Percentiles rank a stretch among this genome's conserved stretches.
phyloP scores from a whole-genome alignment of 805 yeast species.

The Priceomyces medius region DNA sequence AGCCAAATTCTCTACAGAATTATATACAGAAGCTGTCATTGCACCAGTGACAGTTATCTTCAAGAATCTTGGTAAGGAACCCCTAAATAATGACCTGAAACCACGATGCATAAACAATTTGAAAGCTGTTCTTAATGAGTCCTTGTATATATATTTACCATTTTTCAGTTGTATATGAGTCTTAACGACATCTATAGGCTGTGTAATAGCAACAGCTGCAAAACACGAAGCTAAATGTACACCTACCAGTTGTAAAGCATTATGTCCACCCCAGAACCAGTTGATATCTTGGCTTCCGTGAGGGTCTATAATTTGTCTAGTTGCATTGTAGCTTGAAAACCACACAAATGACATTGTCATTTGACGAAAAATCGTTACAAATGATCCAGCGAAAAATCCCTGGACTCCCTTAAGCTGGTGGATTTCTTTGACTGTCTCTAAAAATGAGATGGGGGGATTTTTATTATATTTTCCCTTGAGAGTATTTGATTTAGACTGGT shows the following conservation, averaged over 20 bases:
- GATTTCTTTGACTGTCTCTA: slow-evolving; percentile 61
- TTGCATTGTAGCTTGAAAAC: slow-evolving; percentile 76
- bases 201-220: slow-evolving; percentile 76
- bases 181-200: slow-evolving; percentile 85
- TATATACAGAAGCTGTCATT: slow-evolving; percentile 39
- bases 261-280: slow-evolving; percentile 47
- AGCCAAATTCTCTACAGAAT: slow-evolving; percentile 31
- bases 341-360: slow-evolving; percentile 75
- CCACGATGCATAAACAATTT: slow-evolving; percentile 33
- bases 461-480: slow-evolving; percentile 41
- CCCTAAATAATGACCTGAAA: slow-evolving; percentile 29
- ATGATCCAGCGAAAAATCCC: slow-evolving; percentile 80
- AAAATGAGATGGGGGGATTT: slow-evolving; percentile 53
- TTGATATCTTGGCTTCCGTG: slow-evolving; percentile 33
- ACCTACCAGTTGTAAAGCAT: slow-evolving; percentile 47
- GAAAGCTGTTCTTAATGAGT: slow-evolving; percentile 52
- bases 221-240: slow-evolving; percentile 57
- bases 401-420: slow-evolving; percentile 67
- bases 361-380: slow-evolving; percentile 82
- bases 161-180: slow-evolving; percentile 81
- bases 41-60: slow-evolving; percentile 43
- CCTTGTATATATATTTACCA: slow-evolving; percentile 56
- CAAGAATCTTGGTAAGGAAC: slow-evolving; percentile 39
- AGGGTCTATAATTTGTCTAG: slow-evolving; percentile 70
- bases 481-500: slow-evolving; percentile 16